Evolutionary conservation across 2,329 filamentous ascomycete genomes (phyloP).

Genomic region (Cercospora sp.): DNA sequence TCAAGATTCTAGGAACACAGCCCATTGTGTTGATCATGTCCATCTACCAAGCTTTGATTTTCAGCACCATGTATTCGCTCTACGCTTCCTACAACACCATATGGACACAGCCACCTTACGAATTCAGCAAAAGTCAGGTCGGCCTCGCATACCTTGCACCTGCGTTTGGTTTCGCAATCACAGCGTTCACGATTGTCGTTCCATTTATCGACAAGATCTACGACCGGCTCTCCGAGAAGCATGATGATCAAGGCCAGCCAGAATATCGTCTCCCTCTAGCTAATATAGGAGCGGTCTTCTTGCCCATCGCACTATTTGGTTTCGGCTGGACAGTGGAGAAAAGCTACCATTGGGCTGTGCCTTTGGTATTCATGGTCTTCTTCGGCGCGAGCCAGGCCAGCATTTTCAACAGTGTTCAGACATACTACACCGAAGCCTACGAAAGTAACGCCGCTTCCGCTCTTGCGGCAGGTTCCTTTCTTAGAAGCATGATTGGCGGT

Average conservation of each 20-base stretch:
- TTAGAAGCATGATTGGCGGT: constrained; percentile 49
- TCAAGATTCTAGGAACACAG: constrained; percentile 44
- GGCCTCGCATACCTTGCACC: constrained; percentile 47
- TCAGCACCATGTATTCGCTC: constrained; percentile 48
- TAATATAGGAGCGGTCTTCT: constrained; percentile 46
- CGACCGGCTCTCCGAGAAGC: constrained; percentile 44
- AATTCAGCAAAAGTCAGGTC: constrained; percentile 47
- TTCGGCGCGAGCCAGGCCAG: constrained; percentile 56
- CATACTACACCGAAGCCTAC: constrained; percentile 56
- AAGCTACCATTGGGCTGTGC: constrained; percentile 44
- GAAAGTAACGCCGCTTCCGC: constrained; percentile 52
- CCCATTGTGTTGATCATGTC: constrained; percentile 50
- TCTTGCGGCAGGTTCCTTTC: constrained; percentile 51
- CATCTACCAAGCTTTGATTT: constrained; percentile 48
- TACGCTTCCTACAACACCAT: constrained; percentile 40
- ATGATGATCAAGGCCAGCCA: constrained; percentile 44
- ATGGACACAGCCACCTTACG: constrained; percentile 37
- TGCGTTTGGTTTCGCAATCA: constrained; percentile 45
- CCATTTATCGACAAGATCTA: constrained; percentile 49
- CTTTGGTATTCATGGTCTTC: constrained; percentile 46
- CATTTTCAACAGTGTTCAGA: constrained; percentile 55
- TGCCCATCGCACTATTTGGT: constrained; percentile 48
- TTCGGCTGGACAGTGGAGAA: constrained; percentile 48
- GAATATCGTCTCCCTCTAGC: constrained; percentile 49
- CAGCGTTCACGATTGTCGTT: constrained; percentile 47